These are phyloP conservation scores for Tulasnella sp. DNA, from an alignment of 768 basidiomycete species.

Conservation along the genomic window DNA sequence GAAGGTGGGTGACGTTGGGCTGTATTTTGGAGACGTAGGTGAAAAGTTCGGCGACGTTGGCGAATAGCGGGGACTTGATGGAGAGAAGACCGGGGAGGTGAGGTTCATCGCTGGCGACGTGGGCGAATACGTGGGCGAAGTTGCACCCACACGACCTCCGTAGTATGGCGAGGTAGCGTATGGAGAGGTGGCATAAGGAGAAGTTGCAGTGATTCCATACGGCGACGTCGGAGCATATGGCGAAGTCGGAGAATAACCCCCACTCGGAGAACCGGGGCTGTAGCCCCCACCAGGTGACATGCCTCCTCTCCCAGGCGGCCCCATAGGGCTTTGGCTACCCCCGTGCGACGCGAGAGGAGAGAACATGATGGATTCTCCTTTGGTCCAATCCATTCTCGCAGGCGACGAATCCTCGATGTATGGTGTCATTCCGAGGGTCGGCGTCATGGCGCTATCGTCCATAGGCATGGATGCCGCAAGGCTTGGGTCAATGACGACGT, in stretches of 20 bases:
- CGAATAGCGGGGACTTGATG: constrained; percentile 62
- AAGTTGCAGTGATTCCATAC: constrained; percentile 51
- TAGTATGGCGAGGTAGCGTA: constrained; percentile 87
- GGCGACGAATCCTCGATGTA: constrained; percentile 91
- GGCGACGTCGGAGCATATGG: constrained; percentile 83
- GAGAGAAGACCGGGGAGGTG: constrained; percentile 44
- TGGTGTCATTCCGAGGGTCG: constrained; percentile 90
- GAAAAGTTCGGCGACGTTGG: constrained; percentile 85
- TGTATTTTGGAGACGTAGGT: constrained; percentile 81
- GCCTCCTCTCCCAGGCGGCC: constrained; percentile 66
- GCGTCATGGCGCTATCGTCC: constrained; percentile 86
- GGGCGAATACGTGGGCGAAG: constrained; percentile 46
- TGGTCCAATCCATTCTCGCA: constrained; percentile 68
- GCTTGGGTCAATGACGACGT: constrained; percentile 95
- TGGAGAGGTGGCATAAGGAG: constrained; percentile 65
- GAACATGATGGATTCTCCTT: constrained; percentile 87
- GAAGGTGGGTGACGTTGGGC: constrained; percentile 88
- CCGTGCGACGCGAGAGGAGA: constrained; percentile 86
- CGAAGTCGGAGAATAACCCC: constrained; percentile 85
- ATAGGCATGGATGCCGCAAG: constrained; percentile 80
- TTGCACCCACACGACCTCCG: constrained; percentile 54
- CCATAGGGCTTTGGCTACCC: constrained; percentile 82
- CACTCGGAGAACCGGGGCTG: constrained; percentile 84
- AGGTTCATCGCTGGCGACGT: constrained; percentile 46
- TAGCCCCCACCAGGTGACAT: constrained; percentile 87